phyloP scores from a whole-genome alignment of 192 early-diverging fungal genomes.

The Kickxella alabastrina region DNA sequence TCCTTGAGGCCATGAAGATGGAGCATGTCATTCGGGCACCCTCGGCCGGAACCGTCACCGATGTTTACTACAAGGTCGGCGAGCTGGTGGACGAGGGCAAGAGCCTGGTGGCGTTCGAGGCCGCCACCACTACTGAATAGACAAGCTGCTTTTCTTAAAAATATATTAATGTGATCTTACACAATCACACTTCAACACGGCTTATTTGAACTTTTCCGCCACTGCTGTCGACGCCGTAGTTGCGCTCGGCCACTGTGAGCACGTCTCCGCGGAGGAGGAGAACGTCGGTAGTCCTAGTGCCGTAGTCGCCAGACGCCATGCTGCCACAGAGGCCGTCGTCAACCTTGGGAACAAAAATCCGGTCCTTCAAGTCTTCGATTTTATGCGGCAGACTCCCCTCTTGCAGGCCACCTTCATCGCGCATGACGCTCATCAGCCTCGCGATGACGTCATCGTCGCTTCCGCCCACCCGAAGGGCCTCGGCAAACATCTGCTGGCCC shows the following conservation, averaged over 20 bases:
- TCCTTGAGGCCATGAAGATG: slow-evolving; percentile 99
- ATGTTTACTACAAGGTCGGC: slow-evolving; percentile 77
- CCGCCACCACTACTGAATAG: too few species aligned
- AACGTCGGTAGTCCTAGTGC: slow-evolving; percentile 37
- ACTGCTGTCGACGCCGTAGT: slow-evolving; percentile 3
- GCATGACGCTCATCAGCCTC: slow-evolving; percentile 16
- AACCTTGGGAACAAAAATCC: slow-evolving; percentile 31
- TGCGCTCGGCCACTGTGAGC: slow-evolving; percentile 20
- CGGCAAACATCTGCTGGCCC: slow-evolving; percentile 6
- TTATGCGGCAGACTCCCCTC: neutral
- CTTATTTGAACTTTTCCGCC: too few species aligned
- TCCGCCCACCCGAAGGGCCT: neutral
- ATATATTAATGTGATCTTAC: too few species aligned
- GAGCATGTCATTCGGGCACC: slow-evolving; percentile 91
- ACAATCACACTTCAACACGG: too few species aligned
- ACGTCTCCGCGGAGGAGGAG: slow-evolving; percentile 15
- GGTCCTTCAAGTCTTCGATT: slow-evolving; percentile 20
- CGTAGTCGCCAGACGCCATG: slow-evolving; percentile 8
- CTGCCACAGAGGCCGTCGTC: neutral
- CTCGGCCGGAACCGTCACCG: slow-evolving; percentile 62
- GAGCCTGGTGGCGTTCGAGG: slow-evolving; percentile 67
- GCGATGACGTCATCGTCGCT: neutral
- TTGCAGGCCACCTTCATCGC: slow-evolving; percentile 6
- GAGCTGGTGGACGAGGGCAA: slow-evolving; percentile 87
- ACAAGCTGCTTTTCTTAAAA: too few species aligned